phyloP scores from a whole-genome alignment of 345 rosid genomes.

The Aethionema arabicum region DNA sequence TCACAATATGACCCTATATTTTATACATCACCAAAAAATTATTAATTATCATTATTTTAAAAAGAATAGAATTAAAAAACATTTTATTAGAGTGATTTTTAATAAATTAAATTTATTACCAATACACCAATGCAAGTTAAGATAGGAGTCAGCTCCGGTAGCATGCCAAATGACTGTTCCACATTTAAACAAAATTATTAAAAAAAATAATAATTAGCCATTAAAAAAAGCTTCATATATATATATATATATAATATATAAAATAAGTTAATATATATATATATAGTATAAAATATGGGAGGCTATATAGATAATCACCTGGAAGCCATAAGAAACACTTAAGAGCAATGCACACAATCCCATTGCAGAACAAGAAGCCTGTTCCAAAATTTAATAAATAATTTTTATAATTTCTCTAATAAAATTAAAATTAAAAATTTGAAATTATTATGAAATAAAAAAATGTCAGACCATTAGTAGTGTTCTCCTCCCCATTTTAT shows the following conservation, averaged over 20 bases:
- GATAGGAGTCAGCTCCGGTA: conserved; percentile 30
- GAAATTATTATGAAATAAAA: background rate
- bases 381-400: background rate
- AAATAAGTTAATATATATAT: background rate
- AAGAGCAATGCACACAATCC: conserved; percentile 39
- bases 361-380: conserved; percentile 46
- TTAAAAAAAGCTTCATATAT: background rate
- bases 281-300: background rate
- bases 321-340: conserved; percentile 45
- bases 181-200: conserved; percentile 9
- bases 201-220: conserved; percentile 13
- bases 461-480: conserved; percentile 39
- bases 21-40: background rate
- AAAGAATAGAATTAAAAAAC: background rate
- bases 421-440: too few relatives aligned
- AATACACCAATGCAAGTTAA: conserved; percentile 38
- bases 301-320: conserved; percentile 35
- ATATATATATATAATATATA: background rate
- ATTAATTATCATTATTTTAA: background rate
- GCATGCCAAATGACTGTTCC: conserved; percentile 35
- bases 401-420: too few relatives aligned
- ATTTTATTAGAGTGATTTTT: too few relatives aligned
- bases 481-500: conserved; percentile 40
- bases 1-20: conserved; percentile 40
- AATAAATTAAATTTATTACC: conserved; percentile 11